These are phyloP conservation scores for Cornus kousa DNA, from an alignment of 148 eudicot genomes.

Conservation along the genomic window DNA sequence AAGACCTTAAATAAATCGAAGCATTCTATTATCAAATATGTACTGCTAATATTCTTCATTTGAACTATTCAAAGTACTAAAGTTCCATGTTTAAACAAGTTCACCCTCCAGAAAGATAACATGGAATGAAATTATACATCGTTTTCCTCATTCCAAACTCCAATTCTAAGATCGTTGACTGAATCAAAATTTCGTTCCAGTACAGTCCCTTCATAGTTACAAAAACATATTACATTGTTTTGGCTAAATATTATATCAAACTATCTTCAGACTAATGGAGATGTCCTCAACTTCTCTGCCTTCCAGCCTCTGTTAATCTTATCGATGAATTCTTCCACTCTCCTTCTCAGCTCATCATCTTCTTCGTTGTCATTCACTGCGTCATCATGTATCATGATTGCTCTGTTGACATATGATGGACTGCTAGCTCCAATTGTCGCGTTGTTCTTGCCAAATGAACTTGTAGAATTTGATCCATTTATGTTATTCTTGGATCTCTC, in stretches of 20 bases:
- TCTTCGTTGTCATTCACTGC: constrained; percentile 11
- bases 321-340: constrained; percentile 62
- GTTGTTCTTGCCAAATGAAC: neutral
- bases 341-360: constrained; percentile 47
- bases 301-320: constrained; percentile 60
- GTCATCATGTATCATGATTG: neutral
- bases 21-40: no score
- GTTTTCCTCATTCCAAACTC: no score
- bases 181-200: neutral
- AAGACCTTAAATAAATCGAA: no score
- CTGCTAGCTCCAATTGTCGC: neutral
- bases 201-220: neutral
- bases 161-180: no score
- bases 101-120: neutral
- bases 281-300: constrained; percentile 46
- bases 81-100: neutral
- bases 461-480: neutral
- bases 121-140: neutral
- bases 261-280: neutral
- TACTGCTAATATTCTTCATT: no score
- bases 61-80: neutral
- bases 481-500: neutral
- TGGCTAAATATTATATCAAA: neutral
- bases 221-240: neutral
- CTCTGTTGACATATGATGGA: neutral